Percentiles rank a stretch among this genome's conserved stretches.
phyloP scores from a whole-genome alignment of 2,329 filamentous ascomycete species.

The Cordyceps militaris region DNA sequence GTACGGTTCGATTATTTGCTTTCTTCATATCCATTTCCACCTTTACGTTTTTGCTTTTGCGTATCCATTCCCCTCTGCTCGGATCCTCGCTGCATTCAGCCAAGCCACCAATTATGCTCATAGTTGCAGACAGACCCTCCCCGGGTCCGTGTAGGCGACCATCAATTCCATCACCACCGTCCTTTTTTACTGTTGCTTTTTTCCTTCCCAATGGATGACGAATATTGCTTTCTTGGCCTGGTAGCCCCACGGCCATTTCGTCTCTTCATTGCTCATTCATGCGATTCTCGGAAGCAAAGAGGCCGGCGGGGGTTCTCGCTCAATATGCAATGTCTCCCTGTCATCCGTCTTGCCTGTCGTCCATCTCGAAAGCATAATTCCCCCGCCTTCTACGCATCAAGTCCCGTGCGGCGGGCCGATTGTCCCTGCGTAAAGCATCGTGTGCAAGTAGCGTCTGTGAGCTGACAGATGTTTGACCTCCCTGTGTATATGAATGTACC shows the following conservation, averaged over 20 bases:
- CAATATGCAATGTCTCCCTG: too few relatives aligned
- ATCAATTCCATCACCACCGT: too few relatives aligned
- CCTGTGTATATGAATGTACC: too few relatives aligned
- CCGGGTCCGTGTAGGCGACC: not conserved
- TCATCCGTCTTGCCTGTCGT: too few relatives aligned
- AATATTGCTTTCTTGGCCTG: too few relatives aligned
- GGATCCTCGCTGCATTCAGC: slow-evolving; percentile 5
- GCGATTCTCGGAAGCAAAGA: too few relatives aligned
- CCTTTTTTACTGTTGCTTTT: not conserved
- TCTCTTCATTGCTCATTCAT: too few relatives aligned
- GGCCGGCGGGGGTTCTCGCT: too few relatives aligned
- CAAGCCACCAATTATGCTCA: slow-evolving; percentile 5
- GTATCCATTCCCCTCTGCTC: not conserved
- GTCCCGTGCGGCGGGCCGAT: not conserved
- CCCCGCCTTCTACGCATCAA: not conserved
- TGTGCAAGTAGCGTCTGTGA: not conserved
- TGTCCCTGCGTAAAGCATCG: not conserved
- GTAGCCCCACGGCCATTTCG: too few relatives aligned
- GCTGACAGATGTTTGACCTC: too few relatives aligned
- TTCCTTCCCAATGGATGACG: not conserved
- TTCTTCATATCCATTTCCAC: not conserved
- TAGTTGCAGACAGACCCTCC: slow-evolving; percentile 2
- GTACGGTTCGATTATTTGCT: not conserved
- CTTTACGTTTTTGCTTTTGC: not conserved
- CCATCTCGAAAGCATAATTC: too few relatives aligned